Percentiles rank a stretch among this genome's conserved stretches.
Conservation (phyloP, 2,329 filamentous ascomycete species). For the Magnaporthiopsis incrustans region DNA sequence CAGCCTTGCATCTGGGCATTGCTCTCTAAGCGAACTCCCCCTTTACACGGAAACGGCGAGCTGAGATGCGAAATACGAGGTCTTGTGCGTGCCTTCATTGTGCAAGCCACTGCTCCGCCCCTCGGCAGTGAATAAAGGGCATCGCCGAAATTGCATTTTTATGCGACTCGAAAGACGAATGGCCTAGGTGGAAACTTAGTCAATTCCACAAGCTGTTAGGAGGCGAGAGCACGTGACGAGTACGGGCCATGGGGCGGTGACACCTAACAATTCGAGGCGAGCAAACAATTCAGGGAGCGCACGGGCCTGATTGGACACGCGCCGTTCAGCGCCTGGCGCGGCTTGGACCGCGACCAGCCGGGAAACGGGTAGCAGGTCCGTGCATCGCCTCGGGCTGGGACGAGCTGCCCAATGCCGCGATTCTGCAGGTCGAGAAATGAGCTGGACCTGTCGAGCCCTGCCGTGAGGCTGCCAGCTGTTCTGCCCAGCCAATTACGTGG, state of each 20-base stretch:
- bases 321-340: no score
- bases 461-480: neutral
- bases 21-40: no score
- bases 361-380: neutral
- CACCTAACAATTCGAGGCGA: neutral
- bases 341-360: neutral
- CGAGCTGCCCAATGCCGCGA: neutral
- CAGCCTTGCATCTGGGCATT: no score
- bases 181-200: neutral
- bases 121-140: neutral
- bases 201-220: neutral
- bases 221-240: neutral
- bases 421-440: neutral
- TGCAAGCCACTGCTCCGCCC: neutral
- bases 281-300: neutral
- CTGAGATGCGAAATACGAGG: neutral
- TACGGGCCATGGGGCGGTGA: neutral
- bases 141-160: neutral
- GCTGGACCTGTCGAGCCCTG: neutral
- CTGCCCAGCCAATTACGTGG: neutral
- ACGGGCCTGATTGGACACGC: neutral
- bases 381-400: neutral
- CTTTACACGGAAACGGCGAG: neutral
- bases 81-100: neutral
- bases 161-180: neutral